Base-by-base conservation (phyloP, 352 stramenopile species). In the Pythium scleroteichum region DNA sequence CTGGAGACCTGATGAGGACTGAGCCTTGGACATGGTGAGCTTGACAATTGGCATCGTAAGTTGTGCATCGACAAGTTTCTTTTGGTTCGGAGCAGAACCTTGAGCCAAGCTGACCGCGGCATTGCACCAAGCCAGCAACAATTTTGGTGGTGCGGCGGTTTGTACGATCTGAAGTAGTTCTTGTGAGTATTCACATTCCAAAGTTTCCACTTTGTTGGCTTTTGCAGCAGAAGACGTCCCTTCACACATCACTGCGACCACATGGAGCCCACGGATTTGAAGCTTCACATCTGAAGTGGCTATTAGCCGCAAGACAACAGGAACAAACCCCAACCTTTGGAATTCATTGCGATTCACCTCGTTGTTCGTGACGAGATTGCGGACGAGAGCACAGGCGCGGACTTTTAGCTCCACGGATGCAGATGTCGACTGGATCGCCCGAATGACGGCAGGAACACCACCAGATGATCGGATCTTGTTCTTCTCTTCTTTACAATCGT, bases 321-420 rank as follows among this genome's bases (percentile, higher is more conserved):
- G 48, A 50, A 69, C 82, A 12, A 72, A 64, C 4, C 79, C 79
- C 4, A 91, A 53, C 27, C 71, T 50, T 17, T 87, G 73, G 35
- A 91, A 85, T 27, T 88, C 72, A 16, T 62, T 57, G 22, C 71
- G 68, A 54, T 86, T 89, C 13, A 48, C 56, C 35, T 88, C 79
- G 35, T 88, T 73, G 9, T 45, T 45, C 6, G 46, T 56, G 3
- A 84, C 82, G 13, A 91, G 59, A 40, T 91, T 82, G 2, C 68
- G 66, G 3, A 91, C 68, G 0, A 88, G 56, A 9, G 69, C 60
- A 48, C 69, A 86, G 8, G 71, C 79, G 2, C 75, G 73, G 1
- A 56, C 49, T 26, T 57, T 75, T 2, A 73, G 69, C 16, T 78
- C 62, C 2, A 45, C 48, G n/a, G 2, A 40, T 3, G 26, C 20